Evolutionary conservation across 192 early-diverging fungal genomes (phyloP), one percentile per base, ranked within the genome.

Genomic region (Coemansia sp.): DNA sequence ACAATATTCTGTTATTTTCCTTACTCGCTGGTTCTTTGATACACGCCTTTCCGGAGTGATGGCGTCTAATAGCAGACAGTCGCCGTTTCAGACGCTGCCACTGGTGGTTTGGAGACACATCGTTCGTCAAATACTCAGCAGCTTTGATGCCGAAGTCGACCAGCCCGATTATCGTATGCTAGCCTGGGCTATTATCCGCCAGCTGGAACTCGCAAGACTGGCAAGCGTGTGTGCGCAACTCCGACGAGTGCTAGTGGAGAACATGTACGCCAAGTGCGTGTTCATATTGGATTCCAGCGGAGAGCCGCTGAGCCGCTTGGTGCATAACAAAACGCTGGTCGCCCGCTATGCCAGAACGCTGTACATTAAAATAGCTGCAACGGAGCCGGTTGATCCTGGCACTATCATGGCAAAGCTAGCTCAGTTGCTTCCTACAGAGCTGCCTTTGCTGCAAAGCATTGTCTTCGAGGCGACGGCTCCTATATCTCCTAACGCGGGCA

Each of bases 41-140:
- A 20, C 13, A 18, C 44, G 44, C 43, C 5, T 52, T 52, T 5
- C 22, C 5, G 11, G 49, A 24, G 49, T 31, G 29, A 55, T 55
- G 54, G 12, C 54, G 27, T 3, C 54, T 10, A 31, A 31, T 8
- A 3, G 13, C 24, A 31, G 24, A 11, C 27, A 1, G 29, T 55
- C 54, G 27, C 54, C 2, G 54, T 15, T 55, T 15, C 52, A 29
- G 10, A 49, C 43, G 4, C 66, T 70, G 18, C 60, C 60, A 15
- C 44, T 63, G 44, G 46, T 51, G 18, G n/a, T 61, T 13, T 62
- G 71, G 71, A 24, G 44, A 22, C 20, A 42, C 47, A 51, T 73
- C 22, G 71, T 54, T 4, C 36, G 55, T 9, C 61, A 60, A 20
- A 43, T 66, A 22, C 33, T 47, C 65, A 67, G 38, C 65, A 4